Evolutionary conservation across 495 filamentous ascomycete genomes (phyloP), one percentile per base, ranked within the genome.

Genomic region (Podospora conica): DNA sequence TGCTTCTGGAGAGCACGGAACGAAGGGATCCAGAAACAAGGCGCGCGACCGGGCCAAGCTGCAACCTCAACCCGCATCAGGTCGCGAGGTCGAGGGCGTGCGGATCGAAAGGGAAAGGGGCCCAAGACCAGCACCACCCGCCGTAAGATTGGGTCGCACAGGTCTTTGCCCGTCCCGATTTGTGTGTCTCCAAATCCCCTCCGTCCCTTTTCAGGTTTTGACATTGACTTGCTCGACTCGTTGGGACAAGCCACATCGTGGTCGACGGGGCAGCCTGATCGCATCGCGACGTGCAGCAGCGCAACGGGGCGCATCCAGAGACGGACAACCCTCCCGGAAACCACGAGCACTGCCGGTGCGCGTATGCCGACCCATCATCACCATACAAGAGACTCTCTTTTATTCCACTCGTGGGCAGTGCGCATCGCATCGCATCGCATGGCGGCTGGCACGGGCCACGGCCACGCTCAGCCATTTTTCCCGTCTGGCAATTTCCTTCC

Each of bases 91-190:
- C 10, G 23, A 33, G 20, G 18, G 22, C 18, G 63, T 58, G 33
- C 28, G 7, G 48, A 65, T 65, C 20, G 58, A 73, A 71, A 60
- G 11, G 69, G 65, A 60, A 68, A 67, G 54, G 57, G 29, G 20
- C 63, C 62, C 31, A 48, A 55, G 55, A 61, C 40, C 23, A 53
- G 31, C 23, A 53, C 61, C 58, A 25, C 57, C 60, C 53, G 53
- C 59, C 12, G 23, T 64, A 61, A 67, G 69, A 64, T 69, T 67
- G 66, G 65, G 40, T 48, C 40, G 40, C 40, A 61, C 65, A 67
- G n/a, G 20, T 58, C 20, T 40, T 28, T 62, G 11, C 61, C 60
- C 55, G 55, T 57, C 55, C 55, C 55, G 24, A 23, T 57, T 18
- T 57, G 55, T 25, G 55, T 57, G 40, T 48, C 40, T 48, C 40